Evolutionary conservation across 371 early-diverging fungal species (phyloP), one percentile per base, ranked within the genome.

Genomic region (Mortierella sp.): DNA sequence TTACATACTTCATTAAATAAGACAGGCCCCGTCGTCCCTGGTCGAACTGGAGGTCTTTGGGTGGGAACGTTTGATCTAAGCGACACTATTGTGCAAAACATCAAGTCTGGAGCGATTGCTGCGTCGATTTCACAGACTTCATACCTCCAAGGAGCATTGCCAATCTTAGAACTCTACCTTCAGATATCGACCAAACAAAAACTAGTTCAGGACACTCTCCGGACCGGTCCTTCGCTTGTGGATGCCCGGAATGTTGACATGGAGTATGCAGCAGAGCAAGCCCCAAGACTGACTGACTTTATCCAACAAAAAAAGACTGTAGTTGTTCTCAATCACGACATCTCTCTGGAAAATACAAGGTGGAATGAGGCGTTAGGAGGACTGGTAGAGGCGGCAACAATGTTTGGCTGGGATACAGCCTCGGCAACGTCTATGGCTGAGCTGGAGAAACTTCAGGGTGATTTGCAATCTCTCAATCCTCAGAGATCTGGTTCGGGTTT

Each of bases 121-220:
- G 69, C 79, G 7, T 82, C 83, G 17, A 75, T 86, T 26, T 75
- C 84, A 6, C 88, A 88, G 51, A 43, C 86, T 3, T 87, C 86
- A 1, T 88, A 88, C 34, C 83, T 85, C 34, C 88, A 88, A 59
- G 85, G 86, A 23, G 86, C 82, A 0, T 43, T 88, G 13, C 86
- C 88, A 2, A 84, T 88, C 19, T 73, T 88, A 29, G 85, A 86
- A 28, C 75, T 86, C 58, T 88, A 85, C 49, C 73, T 88, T 3
- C 82, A 79, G 60, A 35, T 61, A 32, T 66, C 74, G 1, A 67
- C 75, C 13, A 60, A 56, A 34, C 73, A 57, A 57, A 55, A 49
- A 17, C 43, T 67, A 22, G 17, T 31, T n/a, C n/a, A 68, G 64
- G 59, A 61, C 23, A 49, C 45, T 32, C 47, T 70, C 22, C 68